Percentiles rank a stretch among this genome's conserved stretches.
Evolutionary conservation across 2,329 filamentous ascomycete species (phyloP).

Genomic region (Pyrenophora graminea): DNA sequence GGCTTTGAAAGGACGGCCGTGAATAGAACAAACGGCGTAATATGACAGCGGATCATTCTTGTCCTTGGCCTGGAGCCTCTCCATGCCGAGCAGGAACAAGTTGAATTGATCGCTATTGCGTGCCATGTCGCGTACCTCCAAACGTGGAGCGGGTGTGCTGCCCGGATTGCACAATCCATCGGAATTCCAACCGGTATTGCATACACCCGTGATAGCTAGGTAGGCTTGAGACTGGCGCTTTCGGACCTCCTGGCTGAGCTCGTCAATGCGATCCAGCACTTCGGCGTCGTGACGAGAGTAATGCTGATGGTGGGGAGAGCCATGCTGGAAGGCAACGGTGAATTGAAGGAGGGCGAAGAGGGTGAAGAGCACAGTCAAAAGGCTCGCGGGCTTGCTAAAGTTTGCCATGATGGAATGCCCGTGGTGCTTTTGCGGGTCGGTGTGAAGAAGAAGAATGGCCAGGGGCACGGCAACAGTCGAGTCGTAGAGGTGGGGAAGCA

Average conservation of each 20-base stretch:
- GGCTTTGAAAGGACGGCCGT: constrained; percentile 69
- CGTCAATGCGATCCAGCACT: constrained; percentile 32
- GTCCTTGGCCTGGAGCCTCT: constrained; percentile 69
- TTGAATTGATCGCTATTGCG: constrained; percentile 70
- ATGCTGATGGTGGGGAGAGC: constrained; percentile 27
- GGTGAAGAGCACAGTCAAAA: constrained; percentile 41
- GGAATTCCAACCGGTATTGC: constrained; percentile 26
- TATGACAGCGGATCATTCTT: constrained; percentile 71
- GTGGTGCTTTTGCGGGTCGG: constrained; percentile 9
- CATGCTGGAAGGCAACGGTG: constrained; percentile 36
- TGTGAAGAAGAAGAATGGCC: constrained; percentile 14
- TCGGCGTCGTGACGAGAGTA: constrained; percentile 21
- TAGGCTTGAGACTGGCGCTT: constrained; percentile 31
- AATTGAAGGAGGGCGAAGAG: constrained; percentile 41
- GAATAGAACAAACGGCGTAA: constrained; percentile 79
- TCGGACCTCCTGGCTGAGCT: constrained; percentile 25
- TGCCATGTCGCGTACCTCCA: constrained; percentile 70
- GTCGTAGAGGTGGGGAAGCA: constrained; percentile 12
- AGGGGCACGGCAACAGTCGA: constrained; percentile 13
- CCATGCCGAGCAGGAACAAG: constrained; percentile 74
- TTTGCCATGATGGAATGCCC: constrained; percentile 33
- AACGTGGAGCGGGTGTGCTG: constrained; percentile 52
- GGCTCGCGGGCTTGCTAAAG: constrained; percentile 42
- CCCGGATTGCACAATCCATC: constrained; percentile 33
- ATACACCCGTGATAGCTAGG: constrained; percentile 37